phyloP scores from a whole-genome alignment of 805 yeast species.

The Ogataea siamensis region DNA sequence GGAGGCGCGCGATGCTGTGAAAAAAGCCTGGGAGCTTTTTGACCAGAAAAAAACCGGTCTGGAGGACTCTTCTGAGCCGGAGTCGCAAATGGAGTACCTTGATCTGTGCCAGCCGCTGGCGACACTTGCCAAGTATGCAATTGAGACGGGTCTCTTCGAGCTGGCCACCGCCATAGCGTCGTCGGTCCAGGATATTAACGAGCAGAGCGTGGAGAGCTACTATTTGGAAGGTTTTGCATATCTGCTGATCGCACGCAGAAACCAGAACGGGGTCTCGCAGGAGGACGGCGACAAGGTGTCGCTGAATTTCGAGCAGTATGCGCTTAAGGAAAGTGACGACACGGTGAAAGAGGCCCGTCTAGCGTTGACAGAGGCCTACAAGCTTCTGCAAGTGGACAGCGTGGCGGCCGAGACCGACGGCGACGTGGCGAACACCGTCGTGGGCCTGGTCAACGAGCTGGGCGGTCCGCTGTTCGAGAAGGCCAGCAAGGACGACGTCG shows the following conservation, averaged over 20 bases:
- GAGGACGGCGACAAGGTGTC: slow-evolving; percentile 23
- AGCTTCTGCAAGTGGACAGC: slow-evolving; percentile 37
- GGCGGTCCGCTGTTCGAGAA: slow-evolving; percentile 54
- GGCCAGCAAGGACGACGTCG: slow-evolving; percentile 39
- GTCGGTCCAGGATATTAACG: slow-evolving; percentile 74
- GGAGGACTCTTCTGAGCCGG: slow-evolving; percentile 40
- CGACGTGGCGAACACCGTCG: slow-evolving; percentile 57
- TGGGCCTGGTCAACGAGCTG: slow-evolving; percentile 46
- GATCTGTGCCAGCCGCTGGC: slow-evolving; percentile 73
- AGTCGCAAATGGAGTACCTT: slow-evolving; percentile 50
- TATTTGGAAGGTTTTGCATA: slow-evolving; percentile 82
- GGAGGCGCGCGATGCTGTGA: slow-evolving; percentile 71
- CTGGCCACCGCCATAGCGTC: slow-evolving; percentile 62
- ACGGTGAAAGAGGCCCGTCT: slow-evolving; percentile 40
- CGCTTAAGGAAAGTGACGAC: slow-evolving; percentile 32
- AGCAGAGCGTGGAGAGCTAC: slow-evolving; percentile 74
- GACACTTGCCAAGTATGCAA: slow-evolving; percentile 68
- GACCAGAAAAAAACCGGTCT: slow-evolving; percentile 46
- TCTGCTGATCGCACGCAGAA: slow-evolving; percentile 43
- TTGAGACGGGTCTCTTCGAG: slow-evolving; percentile 75
- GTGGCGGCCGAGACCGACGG: slow-evolving; percentile 45
- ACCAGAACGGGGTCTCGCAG: slow-evolving; percentile 26
- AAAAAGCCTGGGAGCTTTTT: slow-evolving; percentile 71
- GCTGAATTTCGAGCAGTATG: slow-evolving; percentile 43
- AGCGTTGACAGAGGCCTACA: slow-evolving; percentile 39